Conservation (phyloP, 768 basidiomycete species). For the Mycena kentingensis region DNA sequence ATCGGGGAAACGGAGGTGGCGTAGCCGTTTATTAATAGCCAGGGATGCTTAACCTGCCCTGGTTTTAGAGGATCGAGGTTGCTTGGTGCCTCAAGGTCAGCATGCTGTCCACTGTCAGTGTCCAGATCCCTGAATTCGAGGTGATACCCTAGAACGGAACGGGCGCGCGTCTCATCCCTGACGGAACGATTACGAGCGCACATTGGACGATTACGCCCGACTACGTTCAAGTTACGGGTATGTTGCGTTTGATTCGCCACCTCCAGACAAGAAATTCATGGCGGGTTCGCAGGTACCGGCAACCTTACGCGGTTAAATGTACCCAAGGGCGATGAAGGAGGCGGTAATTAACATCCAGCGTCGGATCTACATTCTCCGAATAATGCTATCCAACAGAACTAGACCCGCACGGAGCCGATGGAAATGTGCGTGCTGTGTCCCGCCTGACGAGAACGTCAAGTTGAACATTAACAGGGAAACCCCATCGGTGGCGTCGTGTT, state of each 20-base stretch:
- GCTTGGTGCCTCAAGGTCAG: constrained; percentile 47
- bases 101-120: neutral
- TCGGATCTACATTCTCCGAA: neutral
- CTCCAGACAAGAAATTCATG: constrained; percentile 16
- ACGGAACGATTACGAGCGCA: constrained; percentile 66
- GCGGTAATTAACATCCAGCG: constrained; percentile 26
- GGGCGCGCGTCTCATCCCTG: constrained; percentile 70
- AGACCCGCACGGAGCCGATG: constrained; percentile 59
- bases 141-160: constrained; percentile 49
- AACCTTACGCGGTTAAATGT: constrained; percentile 69
- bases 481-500: constrained; percentile 65
- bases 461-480: constrained; percentile 48
- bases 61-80: constrained; percentile 41
- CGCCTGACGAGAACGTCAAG: too few relatives aligned
- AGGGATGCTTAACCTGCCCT: constrained; percentile 17
- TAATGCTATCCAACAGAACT: constrained; percentile 40
- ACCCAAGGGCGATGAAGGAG: constrained; percentile 57
- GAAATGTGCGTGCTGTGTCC: constrained; percentile 34
- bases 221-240: constrained; percentile 71
- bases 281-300: constrained; percentile 48
- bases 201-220: constrained; percentile 76
- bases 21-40: constrained; percentile 1
- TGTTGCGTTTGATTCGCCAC: constrained; percentile 24
- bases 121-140: neutral
- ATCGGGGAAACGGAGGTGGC: constrained; percentile 65